Evolutionary conservation across 331 rosid genomes (phyloP), one percentile per base, ranked within the genome.

Genomic region (Rhamnella rubrinervis): DNA sequence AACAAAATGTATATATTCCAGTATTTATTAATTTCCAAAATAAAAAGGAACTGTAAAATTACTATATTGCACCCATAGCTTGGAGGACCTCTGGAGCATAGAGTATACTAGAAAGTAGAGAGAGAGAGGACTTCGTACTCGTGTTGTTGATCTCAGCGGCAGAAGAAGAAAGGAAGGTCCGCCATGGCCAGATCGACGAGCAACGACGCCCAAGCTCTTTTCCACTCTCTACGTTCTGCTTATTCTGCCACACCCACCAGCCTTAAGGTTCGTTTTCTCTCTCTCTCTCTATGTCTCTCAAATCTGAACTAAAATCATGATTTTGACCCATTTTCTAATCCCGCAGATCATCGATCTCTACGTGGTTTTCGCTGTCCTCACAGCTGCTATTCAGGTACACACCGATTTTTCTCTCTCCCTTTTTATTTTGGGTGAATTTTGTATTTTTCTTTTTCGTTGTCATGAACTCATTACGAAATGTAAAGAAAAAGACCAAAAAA

Each of bases 291-390:
- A 73, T 67, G 59, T 55, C 51, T 41, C n/a, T 6, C 53, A 23
- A 53, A 39, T 53, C 25, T 20, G 25, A 57, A 18, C 65, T 41
- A 59, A 59, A 26, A 23, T 59, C 49, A 2, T 23, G 37, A 26
- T 59, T 46, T 47, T 61, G 39, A 61, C 66, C 51, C 35, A 26
- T 7, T 26, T 68, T 59, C 66, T 59, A 44, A 35, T 19, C 66
- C n/a, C 19, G 46, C 86, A 95, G 96, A 70, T 95, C 81, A 91
- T 95, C 51, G 99, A 95, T 78, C 90, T 91, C 63, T 95, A 89
- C 39, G 93, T 86, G 31, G 73, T 68, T 21, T 95, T 76, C 66
- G 92, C 99, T 15, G 83, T 95, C 2, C 75, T 73, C 83, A 89
- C 97, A 6, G 93, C 99, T 47, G 68, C 81, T 71, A 84, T 95